Conservation (phyloP, 495 filamentous ascomycete genomes). For the Monascus purpureus region DNA sequence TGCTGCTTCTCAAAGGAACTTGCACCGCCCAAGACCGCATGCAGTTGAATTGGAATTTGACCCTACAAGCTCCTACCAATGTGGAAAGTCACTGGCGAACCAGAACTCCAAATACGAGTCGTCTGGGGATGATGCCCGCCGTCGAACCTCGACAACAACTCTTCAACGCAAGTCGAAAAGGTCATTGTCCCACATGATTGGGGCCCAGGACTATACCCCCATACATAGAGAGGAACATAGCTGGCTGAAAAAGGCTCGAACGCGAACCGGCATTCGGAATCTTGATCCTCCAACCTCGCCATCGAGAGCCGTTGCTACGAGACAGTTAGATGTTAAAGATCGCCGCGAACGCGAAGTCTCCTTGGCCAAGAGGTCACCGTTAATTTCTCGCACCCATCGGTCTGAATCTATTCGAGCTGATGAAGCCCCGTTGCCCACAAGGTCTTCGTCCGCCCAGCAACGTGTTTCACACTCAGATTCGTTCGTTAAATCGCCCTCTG, state of each 20-base stretch:
- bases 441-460: constrained; percentile 1
- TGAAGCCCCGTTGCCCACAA: neutral
- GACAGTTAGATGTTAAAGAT: constrained; percentile 7
- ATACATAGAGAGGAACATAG: constrained; percentile 1
- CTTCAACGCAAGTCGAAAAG: neutral
- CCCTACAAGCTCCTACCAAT: neutral
- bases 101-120: neutral
- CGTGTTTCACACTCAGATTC: neutral
- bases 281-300: constrained; percentile 31
- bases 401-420: neutral
- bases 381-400: constrained; percentile 1
- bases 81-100: neutral
- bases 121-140: no score
- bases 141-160: no score
- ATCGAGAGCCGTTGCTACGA: constrained; percentile 12
- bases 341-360: constrained; percentile 1
- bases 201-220: neutral
- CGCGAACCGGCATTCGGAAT: constrained; percentile 15
- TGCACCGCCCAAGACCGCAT: no score
- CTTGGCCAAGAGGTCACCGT: constrained; percentile 1
- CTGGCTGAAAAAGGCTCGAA: constrained; percentile 29
- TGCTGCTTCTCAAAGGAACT: no score
- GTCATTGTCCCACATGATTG: neutral
- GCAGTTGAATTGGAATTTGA: neutral
- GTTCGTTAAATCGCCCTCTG: neutral